Base-by-base conservation (phyloP, 2,329 filamentous ascomycete genomes). In the Calonectria naviculata region DNA sequence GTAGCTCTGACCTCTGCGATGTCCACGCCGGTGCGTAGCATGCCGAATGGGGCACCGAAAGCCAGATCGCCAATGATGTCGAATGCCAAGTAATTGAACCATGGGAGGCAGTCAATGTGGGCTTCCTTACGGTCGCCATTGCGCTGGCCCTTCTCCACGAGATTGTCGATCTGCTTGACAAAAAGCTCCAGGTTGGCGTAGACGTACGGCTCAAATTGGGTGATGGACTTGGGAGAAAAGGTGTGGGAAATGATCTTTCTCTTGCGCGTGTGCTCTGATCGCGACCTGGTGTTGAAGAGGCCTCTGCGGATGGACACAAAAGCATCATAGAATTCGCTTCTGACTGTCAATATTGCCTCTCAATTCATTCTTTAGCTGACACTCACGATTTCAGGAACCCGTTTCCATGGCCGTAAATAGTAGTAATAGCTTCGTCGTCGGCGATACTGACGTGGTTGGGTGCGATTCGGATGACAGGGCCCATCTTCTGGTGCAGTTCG, bases 121-220 rank as follows among this genome's bases (percentile, higher is more conserved):
- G 92, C 93, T 74, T 90, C 92, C 19, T 87, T 83, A 28, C 89
- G 86, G 15, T 92, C 92, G 67, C 88, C 90, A 5, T 87, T 87
- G 26, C 79, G 85, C 49, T 86, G 78, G 13, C 85, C 82, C 13
- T 86, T 82, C 5, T 81, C 79, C 29, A 85, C 87, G 9, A 96
- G 84, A 21, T 85, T 86, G 79, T 94, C 93, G 89, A 95, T 94
- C 81, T 95, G 91, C 71, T 86, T 85, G 28, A 93, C 90, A 69
- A 97, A 93, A 17, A 91, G 84, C 70, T 93, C 90, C 4, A 97
- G 88, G 81, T 97, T 97, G 74, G 88, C 85, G 80, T 94, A 92
- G 76, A 98, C 96, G 83, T 96, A 97, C 63, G 95, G 93, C 85
- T 98, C 95, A 80, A 97, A 97, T 81, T 97, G 92, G 70, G 89